phyloP scores from a whole-genome alignment of 306 rosid genomes.

The Pyrus pyrifolia region DNA sequence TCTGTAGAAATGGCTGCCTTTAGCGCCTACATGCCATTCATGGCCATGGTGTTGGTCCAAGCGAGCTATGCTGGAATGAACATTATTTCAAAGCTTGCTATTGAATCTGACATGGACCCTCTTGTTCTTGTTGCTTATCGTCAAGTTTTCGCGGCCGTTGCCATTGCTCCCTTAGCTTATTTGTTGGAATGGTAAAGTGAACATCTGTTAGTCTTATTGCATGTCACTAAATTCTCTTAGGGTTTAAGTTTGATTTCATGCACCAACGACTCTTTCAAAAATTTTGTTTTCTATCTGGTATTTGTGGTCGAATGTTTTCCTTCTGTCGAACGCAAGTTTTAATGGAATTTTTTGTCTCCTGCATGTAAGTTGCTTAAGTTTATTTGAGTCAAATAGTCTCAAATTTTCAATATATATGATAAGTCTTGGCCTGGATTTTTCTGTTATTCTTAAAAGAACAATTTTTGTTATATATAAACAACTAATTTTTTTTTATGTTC shows the following conservation, averaged over 20 bases:
- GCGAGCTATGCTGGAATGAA: conserved; percentile 56
- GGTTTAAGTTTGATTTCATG: background rate
- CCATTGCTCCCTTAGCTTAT: conserved; percentile 72
- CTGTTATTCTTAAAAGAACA: background rate
- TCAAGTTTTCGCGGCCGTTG: conserved; percentile 56
- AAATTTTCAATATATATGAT: background rate
- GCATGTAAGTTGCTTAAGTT: background rate
- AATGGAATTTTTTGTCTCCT: background rate
- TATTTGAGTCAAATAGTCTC: background rate
- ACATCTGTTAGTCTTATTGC: background rate
- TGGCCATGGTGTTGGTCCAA: conserved; percentile 56
- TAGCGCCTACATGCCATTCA: conserved; percentile 33
- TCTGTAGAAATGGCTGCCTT: background rate
- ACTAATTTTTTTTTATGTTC: background rate
- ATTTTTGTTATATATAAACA: background rate
- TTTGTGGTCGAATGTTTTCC: no score
- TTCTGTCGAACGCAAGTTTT: no score
- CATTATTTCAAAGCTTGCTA: conserved; percentile 76
- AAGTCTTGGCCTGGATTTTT: background rate
- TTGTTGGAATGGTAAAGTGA: conserved; percentile 50
- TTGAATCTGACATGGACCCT: conserved; percentile 69
- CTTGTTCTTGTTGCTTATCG: conserved; percentile 75
- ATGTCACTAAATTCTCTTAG: background rate
- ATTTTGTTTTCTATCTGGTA: no score
- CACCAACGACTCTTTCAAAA: background rate